Evolutionary conservation across 2,329 filamentous ascomycete genomes (phyloP).

Genomic region (Teratosphaeria pseudoeucalypti): DNA sequence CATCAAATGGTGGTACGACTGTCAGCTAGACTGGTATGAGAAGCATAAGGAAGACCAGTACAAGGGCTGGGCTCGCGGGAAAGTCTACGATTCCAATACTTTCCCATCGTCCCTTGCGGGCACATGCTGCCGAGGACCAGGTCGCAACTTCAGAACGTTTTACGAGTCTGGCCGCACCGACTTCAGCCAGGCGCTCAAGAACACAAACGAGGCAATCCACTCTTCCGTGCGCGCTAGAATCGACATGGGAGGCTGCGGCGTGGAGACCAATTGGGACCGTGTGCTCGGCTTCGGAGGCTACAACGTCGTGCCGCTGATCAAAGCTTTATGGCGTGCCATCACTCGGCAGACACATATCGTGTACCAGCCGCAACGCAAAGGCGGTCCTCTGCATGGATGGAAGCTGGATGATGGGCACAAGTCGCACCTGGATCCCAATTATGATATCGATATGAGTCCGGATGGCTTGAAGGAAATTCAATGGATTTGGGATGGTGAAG

Average conservation of each 20-base stretch:
- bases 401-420: slow-evolving; percentile 21
- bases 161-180: slow-evolving; percentile 18
- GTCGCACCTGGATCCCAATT: slow-evolving; percentile 11
- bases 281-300: slow-evolving; percentile 9
- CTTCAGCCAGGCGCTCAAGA: slow-evolving; percentile 11
- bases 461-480: slow-evolving; percentile 12
- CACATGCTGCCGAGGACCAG: slow-evolving; percentile 18
- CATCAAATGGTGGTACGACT: slow-evolving; percentile 19
- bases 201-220: slow-evolving; percentile 27
- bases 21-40: slow-evolving; percentile 15
- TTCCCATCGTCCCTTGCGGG: slow-evolving; percentile 25
- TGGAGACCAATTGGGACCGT: slow-evolving; percentile 17
- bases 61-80: slow-evolving; percentile 23
- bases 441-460: slow-evolving; percentile 13
- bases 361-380: slow-evolving; percentile 16
- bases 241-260: slow-evolving; percentile 20
- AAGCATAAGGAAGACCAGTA: slow-evolving; percentile 9
- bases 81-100: slow-evolving; percentile 25
- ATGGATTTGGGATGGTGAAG: slow-evolving; percentile 17
- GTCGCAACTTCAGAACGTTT: slow-evolving; percentile 21
- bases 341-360: slow-evolving; percentile 2
- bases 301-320: slow-evolving; percentile 13
- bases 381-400: slow-evolving; percentile 23
- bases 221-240: slow-evolving; percentile 26
- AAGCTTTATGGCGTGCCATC: slow-evolving; percentile 7